phyloP scores from a whole-genome alignment of 768 basidiomycete genomes.

The Gautieria morchelliformis region DNA sequence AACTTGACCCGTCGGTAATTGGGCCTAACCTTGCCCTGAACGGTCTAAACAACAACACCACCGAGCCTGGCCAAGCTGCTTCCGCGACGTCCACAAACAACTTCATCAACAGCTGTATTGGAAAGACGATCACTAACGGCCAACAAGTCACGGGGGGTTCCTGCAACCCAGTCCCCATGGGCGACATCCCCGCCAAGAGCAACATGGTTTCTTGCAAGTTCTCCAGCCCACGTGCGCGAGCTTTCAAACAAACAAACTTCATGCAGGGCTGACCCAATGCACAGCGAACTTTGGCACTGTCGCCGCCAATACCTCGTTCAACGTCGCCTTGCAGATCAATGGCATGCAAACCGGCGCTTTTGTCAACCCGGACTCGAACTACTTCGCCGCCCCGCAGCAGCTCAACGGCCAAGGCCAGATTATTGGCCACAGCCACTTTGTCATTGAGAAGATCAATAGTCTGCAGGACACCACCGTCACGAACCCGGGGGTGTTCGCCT shows the following conservation, averaged over 20 bases:
- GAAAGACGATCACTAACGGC: slow-evolving; percentile 5
- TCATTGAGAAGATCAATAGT: slow-evolving; percentile 37
- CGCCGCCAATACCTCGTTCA: slow-evolving; percentile 38
- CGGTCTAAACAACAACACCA: slow-evolving; percentile 39
- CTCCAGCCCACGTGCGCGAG: slow-evolving; percentile 22
- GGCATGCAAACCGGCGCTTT: slow-evolving; percentile 45
- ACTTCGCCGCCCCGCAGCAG: slow-evolving; percentile 49
- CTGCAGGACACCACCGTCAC: slow-evolving; percentile 37
- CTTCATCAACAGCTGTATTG: slow-evolving; percentile 11
- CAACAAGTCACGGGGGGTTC: slow-evolving; percentile 18
- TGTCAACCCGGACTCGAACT: slow-evolving; percentile 43
- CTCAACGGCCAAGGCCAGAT: slow-evolving; percentile 41
- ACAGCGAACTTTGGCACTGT: slow-evolving; percentile 43
- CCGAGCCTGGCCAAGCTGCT: slow-evolving; percentile 33
- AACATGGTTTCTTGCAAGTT: slow-evolving; percentile 7
- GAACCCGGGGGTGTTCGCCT: slow-evolving; percentile 43
- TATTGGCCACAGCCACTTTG: slow-evolving; percentile 50
- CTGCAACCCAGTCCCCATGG: slow-evolving; percentile 5
- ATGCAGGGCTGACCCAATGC: slow-evolving; percentile 21
- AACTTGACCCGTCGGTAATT: slow-evolving; percentile 40
- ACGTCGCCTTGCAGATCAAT: slow-evolving; percentile 37
- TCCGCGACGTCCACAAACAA: background rate
- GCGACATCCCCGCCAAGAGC: slow-evolving; percentile 1
- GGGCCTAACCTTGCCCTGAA: slow-evolving; percentile 44
- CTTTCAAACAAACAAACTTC: background rate